Evolutionary conservation across 1,139 yeast genomes (phyloP).

Genomic region (Hansenula anomala): DNA sequence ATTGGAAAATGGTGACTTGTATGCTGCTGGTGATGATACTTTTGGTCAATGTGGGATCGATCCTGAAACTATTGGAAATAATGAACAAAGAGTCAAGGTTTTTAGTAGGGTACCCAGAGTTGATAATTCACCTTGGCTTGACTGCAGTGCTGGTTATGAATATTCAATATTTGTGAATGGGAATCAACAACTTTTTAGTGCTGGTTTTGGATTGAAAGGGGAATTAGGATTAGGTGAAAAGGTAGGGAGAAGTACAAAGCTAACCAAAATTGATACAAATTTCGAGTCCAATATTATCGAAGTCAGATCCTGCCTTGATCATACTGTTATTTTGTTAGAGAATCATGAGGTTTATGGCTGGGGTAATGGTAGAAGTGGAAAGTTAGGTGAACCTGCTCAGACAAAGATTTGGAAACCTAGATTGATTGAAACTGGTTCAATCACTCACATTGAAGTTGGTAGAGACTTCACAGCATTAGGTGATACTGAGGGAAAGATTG

Average conservation of each 20-base stretch:
- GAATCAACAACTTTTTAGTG: conserved; percentile 38
- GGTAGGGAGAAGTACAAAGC: conserved; percentile 1
- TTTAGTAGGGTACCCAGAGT: conserved; percentile 26
- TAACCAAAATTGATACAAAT: conserved; percentile 18
- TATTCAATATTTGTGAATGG: conserved; percentile 49
- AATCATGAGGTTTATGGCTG: conserved; percentile 60
- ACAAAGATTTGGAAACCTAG: conserved; percentile 20
- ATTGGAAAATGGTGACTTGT: conserved; percentile 46
- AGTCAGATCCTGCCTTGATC: conserved; percentile 50
- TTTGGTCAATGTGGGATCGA: conserved; percentile 42
- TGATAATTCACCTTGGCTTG: conserved; percentile 31
- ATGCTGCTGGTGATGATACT: conserved; percentile 56
- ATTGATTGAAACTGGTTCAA: conserved; percentile 19
- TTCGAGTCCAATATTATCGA: conserved; percentile 18
- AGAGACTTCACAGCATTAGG: conserved; percentile 38
- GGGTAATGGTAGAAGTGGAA: conserved; percentile 82
- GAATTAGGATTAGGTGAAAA: conserved; percentile 62
- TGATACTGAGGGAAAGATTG: conserved; percentile 6
- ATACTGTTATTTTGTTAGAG: conserved; percentile 41
- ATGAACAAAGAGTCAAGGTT: background rate
- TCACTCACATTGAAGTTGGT: conserved; percentile 30
- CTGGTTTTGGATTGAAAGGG: conserved; percentile 68
- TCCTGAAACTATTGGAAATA: background rate
- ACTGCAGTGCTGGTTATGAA: conserved; percentile 76
- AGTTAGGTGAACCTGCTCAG: conserved; percentile 32